Evolutionary conservation across 495 filamentous ascomycete genomes (phyloP), one percentile per base, ranked within the genome.

Genomic region (Aspergillus avenaceus): DNA sequence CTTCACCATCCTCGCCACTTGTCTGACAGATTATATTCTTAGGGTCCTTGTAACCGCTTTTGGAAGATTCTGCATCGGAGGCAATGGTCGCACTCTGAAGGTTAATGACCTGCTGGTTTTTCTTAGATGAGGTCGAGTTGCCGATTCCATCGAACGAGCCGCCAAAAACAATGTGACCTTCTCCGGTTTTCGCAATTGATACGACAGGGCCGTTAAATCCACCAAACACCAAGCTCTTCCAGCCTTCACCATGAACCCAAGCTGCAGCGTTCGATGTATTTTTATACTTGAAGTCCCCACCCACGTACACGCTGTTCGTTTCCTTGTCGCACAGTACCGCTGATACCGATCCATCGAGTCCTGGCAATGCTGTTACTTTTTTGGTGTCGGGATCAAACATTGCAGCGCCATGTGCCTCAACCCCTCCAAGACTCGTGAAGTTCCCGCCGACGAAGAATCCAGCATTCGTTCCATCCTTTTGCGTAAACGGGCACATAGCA

Each of bases 191-290:
- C 38, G 84, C 74, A 49, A 99, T 97, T 27, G 90, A 86, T 43
- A 78, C 83, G 38, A 99, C 91, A 9, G 91, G 91, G 38, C 90
- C 91, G 73, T 97, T 97, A 68, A 99, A 92, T 23, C 93, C 95
- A 41, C 83, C 79, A 74, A 99, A 99, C 8, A 90, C 83, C 52
- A 99, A 69, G 59, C 90, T 87, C 42, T 81, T 83, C 91, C 90
- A 99, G 24, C 80, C 76, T 9, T 76, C 76, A 42, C 50, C 59
- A 16, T 79, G 80, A 21, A 83, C 76, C 90, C 90, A 97, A 14
- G 86, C 84, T 55, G 93, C 84, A 13, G 90, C 93, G 69, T 99
- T 97, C 13, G 87, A 87, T 26, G 89, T 88, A 54, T 91, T 86
- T 8, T 75, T 79, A 32, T 84, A 83, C 13, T 76, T 82, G 61